phyloP scores from a whole-genome alignment of 345 rosid genomes.

The Hibiscus syriacus region DNA sequence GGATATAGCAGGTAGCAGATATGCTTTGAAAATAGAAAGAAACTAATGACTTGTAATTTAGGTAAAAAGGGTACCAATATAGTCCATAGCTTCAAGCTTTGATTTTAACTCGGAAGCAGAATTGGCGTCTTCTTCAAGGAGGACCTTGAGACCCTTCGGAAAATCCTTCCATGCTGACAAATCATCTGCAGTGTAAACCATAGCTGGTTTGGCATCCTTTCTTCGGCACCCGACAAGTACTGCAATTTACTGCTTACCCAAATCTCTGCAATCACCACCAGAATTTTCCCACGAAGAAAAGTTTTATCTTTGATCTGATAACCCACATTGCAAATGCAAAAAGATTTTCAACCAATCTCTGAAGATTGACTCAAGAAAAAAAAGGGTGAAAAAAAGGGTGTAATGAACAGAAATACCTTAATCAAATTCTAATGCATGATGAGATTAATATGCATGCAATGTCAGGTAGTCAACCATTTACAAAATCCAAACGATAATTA shows the following conservation, averaged over 20 bases:
- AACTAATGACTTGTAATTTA: constrained; percentile 7
- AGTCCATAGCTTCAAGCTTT: constrained; percentile 83
- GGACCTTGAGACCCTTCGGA: constrained; percentile 92
- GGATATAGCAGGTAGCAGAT: no score
- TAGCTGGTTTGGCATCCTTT: constrained; percentile 96
- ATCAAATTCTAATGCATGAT: constrained; percentile 4
- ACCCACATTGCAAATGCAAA: background rate
- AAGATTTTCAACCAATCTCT: no score
- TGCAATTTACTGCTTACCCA: constrained; percentile 15
- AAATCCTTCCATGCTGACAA: constrained; percentile 85
- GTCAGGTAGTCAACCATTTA: background rate
- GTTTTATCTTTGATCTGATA: background rate
- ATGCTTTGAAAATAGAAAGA: constrained; percentile 5
- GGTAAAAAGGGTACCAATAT: constrained; percentile 49
- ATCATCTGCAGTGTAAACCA: constrained; percentile 79
- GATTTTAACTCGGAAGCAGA: constrained; percentile 64
- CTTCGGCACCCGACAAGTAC: constrained; percentile 45
- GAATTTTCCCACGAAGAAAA: constrained; percentile 7
- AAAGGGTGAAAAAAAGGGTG: no score
- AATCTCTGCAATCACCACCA: constrained; percentile 27
- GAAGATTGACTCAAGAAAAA: no score
- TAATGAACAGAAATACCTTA: no score
- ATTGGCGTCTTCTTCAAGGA: constrained; percentile 50
- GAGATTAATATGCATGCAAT: constrained; percentile 10
- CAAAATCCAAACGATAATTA: background rate